Evolutionary conservation across 2,329 filamentous ascomycete species (phyloP), one percentile per base, ranked within the genome.

Genomic region (Pseudogymnoascus verrucosus): DNA sequence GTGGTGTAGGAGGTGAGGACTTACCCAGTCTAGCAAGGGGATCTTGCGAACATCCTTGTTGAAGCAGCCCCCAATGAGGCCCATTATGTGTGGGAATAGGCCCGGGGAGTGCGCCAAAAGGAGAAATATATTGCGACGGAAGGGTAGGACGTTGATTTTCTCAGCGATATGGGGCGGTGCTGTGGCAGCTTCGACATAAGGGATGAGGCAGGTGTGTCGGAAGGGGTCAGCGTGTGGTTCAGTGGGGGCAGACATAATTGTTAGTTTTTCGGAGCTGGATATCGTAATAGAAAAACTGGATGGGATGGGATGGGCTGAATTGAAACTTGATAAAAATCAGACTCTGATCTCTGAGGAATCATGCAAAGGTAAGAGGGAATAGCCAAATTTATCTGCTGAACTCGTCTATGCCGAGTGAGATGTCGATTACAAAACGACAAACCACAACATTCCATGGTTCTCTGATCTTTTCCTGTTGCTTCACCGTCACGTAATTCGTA

Each of bases 361-460:
- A 31, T 6, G 47, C 47, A 57, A 34, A 57, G 47, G 10, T 19
- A 10, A 19, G 47, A 57, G 47, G 47, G 47, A 57, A 57, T 4
- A 34, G 47, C 47, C 47, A 57, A 57, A 57, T 34, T 57, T 57
- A 57, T 57, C 47, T 57, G 26, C 47, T 57, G 26, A 57, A 31
- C n/a, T 31, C 47, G 47, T 31, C 26, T 12, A 57, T 31, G 28
- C 26, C 47, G 26, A 31, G 47, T 57, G 26, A 34, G n/a, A 1
- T 28, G 44, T 57, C 47, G 26, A 57, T 57, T 31, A 57, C 47
- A 11, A 57, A 57, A 57, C 7, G 1, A 57, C 26, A 19, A 34
- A 57, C 26, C n/a, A 57, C 4, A 34, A 19, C 26, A 11, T 57
- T 57, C 47, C 26, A 57, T 1, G 4, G 26, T 4, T 57, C 26